phyloP scores from a whole-genome alignment of 202 grass and related monocot genomes.

The Zoysia matrella region DNA sequence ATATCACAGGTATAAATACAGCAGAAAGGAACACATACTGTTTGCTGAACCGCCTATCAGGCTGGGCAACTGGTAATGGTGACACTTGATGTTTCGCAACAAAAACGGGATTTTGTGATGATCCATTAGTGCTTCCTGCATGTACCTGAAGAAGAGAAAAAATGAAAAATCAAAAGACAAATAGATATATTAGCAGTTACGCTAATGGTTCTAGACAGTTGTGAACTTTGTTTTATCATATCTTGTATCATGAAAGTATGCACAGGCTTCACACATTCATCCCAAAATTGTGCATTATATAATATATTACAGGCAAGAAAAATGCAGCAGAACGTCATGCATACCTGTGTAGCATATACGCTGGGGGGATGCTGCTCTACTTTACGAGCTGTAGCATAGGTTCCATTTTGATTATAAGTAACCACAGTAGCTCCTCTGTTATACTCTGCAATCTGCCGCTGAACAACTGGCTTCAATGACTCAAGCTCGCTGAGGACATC shows the following conservation, averaged over 20 bases:
- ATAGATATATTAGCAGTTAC: not conserved
- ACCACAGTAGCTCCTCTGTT: slow-evolving; percentile 55
- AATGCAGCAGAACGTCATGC: not conserved
- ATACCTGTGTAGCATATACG: slow-evolving; percentile 56
- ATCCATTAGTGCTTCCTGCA: slow-evolving; percentile 51
- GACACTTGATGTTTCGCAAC: slow-evolving; percentile 52
- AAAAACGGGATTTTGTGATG: slow-evolving; percentile 43
- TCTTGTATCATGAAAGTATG: not conserved
- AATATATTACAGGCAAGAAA: slow-evolving; percentile 7
- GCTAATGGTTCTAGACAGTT: not conserved
- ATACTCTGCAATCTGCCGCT: slow-evolving; percentile 59
- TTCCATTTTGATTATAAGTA: slow-evolving; percentile 55
- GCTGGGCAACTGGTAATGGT: slow-evolving; percentile 47
- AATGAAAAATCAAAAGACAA: slow-evolving; percentile 20
- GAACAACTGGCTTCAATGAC: slow-evolving; percentile 85
- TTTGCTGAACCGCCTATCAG: slow-evolving; percentile 57
- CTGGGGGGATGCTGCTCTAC: slow-evolving; percentile 30
- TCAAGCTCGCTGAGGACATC: slow-evolving; percentile 92
- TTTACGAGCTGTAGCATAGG: slow-evolving; percentile 37
- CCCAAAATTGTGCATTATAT: slow-evolving; percentile 6
- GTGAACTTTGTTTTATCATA: not conserved
- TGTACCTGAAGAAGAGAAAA: slow-evolving; percentile 54
- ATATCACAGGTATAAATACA: slow-evolving; percentile 32
- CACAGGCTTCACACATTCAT: not conserved
- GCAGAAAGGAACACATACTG: slow-evolving; percentile 62